Evolutionary conservation across 495 filamentous ascomycete genomes (phyloP).

Genomic region (Neurospora cerealis): DNA sequence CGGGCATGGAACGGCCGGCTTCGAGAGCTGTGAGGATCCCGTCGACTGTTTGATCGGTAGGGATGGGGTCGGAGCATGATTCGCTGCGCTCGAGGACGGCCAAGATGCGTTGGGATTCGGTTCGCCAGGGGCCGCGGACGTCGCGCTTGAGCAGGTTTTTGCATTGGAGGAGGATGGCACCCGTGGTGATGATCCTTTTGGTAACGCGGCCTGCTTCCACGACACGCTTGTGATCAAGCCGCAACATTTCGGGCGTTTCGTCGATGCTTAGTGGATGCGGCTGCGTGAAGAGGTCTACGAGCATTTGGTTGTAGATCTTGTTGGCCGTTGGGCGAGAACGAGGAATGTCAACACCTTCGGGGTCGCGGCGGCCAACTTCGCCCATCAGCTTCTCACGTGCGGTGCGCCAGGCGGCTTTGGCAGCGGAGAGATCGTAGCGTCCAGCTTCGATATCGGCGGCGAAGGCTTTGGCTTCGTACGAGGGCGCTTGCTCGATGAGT

Average conservation of each 20-base stretch:
- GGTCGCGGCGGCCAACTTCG: conserved; percentile 64
- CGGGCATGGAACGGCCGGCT: conserved; percentile 70
- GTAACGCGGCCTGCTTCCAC: conserved; percentile 53
- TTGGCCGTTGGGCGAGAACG: conserved; percentile 47
- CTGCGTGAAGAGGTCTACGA: conserved; percentile 45
- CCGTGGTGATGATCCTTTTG: conserved; percentile 66
- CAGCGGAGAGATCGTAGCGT: conserved; percentile 46
- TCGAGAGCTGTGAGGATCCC: conserved; percentile 71
- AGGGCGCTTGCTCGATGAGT: conserved; percentile 68
- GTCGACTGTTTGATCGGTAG: conserved; percentile 45
- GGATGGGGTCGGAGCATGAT: conserved; percentile 27
- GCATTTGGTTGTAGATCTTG: conserved; percentile 74
- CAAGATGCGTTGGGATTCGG: conserved; percentile 69
- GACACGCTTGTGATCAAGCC: conserved; percentile 66
- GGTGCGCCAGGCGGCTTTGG: conserved; percentile 60
- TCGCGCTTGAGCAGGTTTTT: conserved; percentile 95
- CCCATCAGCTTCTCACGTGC: conserved; percentile 58
- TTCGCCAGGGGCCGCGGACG: conserved; percentile 79
- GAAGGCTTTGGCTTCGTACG: conserved; percentile 75
- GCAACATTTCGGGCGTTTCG: conserved; percentile 74
- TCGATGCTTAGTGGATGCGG: conserved; percentile 41
- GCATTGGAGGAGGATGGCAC: conserved; percentile 75
- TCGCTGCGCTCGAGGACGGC: conserved; percentile 35
- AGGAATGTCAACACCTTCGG: conserved; percentile 51
- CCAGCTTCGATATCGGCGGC: conserved; percentile 56